Evolutionary conservation across 805 yeast genomes (phyloP), one percentile per base, ranked within the genome.

Genomic region (Candida coquimbonensis): DNA sequence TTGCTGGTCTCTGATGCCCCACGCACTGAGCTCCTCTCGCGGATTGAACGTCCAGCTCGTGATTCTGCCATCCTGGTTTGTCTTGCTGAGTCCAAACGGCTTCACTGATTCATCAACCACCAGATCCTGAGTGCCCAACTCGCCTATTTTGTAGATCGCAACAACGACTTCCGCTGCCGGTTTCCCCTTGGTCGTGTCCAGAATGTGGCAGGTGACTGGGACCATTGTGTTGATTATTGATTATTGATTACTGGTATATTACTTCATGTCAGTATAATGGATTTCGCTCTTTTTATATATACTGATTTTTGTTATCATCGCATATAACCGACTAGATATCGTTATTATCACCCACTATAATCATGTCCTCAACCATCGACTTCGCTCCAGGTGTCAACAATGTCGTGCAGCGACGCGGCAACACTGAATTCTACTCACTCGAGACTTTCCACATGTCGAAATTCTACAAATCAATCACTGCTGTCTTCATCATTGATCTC

Each of bases 151-250:
- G 57, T 69, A 77, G 34, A 84, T 66, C 27, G 80, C 80, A 59
- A 93, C 87, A 3, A 72, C 66, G n/a, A 90, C 90, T n/a, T 72
- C 73, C 0, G 66, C 60, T 1, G 96, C 96, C 1, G 98, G 98
- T 49, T 70, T 74, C 1, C 98, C 98, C 8, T 72, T 65, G 9
- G 85, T 81, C 7, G 96, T 89, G 58, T 90, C 96, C 21, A 90
- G 70, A 9, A 90, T 77, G 62, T 90, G 98, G 67, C 97, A 90
- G 3, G 96, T 89, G 36, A 89, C 77, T 38, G 91, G 91, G n/a
- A 61, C 57, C 62, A 57, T 26, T 26, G 27, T n/a, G n/a, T n/a
- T n/a, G n/a, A n/a, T n/a, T n/a, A n/a, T n/a, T n/a, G n/a, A n/a
- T n/a, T n/a, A n/a, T n/a, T n/a, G n/a, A n/a, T n/a, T n/a, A n/a